These are phyloP conservation scores for Coemansia furcata DNA, from an alignment of 192 early-diverging fungal species.

Conservation along the genomic window DNA sequence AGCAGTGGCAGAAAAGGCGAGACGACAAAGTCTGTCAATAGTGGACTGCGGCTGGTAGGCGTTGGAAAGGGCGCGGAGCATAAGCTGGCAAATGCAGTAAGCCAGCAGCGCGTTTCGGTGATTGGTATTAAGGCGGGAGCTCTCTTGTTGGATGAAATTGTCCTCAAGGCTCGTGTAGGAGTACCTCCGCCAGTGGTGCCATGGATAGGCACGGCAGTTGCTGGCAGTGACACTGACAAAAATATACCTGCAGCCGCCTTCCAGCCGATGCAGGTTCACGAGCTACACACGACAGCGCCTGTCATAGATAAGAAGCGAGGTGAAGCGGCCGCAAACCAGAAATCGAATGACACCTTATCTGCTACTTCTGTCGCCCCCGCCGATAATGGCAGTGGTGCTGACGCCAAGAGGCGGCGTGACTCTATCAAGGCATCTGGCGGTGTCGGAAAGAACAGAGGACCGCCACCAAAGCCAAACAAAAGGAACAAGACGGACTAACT, in stretches of 20 bases:
- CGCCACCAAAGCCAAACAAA: not conserved
- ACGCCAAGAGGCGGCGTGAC: not conserved
- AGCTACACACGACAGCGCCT: constrained; percentile 45
- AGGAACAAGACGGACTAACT: not conserved
- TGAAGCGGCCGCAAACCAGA: not conserved
- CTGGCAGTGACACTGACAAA: not conserved
- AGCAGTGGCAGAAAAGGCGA: not conserved
- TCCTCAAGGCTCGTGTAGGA: constrained; percentile 13
- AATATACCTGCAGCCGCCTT: not conserved
- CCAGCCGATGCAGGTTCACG: constrained; percentile 30
- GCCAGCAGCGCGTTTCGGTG: constrained; percentile 32
- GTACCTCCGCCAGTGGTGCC: constrained; percentile 24
- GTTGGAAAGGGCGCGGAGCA: constrained; percentile 25
- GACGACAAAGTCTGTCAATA: not conserved
- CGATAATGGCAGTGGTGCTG: not conserved
- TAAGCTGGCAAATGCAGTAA: constrained; percentile 22
- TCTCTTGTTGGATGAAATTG: constrained; percentile 22
- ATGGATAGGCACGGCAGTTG: constrained; percentile 26
- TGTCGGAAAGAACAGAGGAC: not conserved
- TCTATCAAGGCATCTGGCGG: not conserved
- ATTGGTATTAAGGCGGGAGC: constrained; percentile 41
- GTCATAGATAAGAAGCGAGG: constrained; percentile 7
- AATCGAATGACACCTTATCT: not conserved
- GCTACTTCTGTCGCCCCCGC: not conserved
- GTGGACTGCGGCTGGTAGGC: constrained; percentile 31